phyloP scores from a whole-genome alignment of 805 yeast species.

The Geotrichum ghanense region DNA sequence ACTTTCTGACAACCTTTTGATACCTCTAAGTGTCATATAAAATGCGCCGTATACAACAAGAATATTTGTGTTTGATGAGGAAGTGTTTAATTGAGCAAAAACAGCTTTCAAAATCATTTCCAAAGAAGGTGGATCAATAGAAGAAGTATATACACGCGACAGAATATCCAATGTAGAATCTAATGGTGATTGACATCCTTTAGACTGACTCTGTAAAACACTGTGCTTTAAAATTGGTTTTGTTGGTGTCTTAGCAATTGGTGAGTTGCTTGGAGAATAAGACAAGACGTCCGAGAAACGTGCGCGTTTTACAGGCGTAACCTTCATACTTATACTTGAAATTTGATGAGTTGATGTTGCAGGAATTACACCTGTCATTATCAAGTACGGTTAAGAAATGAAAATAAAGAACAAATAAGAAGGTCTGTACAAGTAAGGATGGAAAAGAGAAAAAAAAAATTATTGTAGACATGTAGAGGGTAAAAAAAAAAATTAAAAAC shows the following conservation, averaged over 20 bases:
- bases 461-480: background rate
- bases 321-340: no score
- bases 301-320: background rate
- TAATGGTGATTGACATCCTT: no score
- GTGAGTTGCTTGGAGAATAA: background rate
- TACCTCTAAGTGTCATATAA: background rate
- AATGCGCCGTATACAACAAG: background rate
- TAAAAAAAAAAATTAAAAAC: no score
- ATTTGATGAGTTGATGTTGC: no score
- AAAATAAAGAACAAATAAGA: no score
- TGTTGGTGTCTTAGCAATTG: background rate
- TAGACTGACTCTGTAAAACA: no score
- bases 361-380: no score
- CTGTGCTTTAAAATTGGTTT: background rate
- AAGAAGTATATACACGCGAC: background rate
- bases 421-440: no score
- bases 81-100: background rate
- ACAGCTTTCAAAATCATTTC: background rate
- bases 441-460: background rate
- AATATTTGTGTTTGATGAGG: background rate
- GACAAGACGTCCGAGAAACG: background rate
- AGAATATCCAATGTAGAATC: background rate
- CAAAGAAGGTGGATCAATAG: background rate
- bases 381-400: no score
- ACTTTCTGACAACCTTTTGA: background rate